A percentile compares a stretch with the other conserved stretches of the same genome.
phyloP scores from a whole-genome alignment of 2,329 filamentous ascomycete genomes.

The Lasiodiplodia sp. region DNA sequence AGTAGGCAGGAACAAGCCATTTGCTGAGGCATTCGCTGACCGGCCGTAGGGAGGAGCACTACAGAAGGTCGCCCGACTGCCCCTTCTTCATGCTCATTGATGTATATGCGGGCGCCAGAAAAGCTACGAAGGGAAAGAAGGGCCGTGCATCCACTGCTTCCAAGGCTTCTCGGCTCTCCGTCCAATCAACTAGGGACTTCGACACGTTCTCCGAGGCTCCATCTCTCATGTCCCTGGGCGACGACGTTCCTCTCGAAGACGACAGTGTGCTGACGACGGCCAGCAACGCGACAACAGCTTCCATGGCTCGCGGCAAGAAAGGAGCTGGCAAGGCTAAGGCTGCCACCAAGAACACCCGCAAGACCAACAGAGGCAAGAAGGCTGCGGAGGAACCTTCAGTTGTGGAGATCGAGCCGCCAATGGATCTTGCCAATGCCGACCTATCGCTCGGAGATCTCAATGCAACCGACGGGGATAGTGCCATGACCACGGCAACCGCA shows the following conservation, averaged over 20 bases:
- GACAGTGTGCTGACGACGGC: slow-evolving; percentile 60
- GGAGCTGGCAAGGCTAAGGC: slow-evolving; percentile 53
- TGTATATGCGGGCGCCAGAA: slow-evolving; percentile 59
- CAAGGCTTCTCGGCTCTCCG: slow-evolving; percentile 71
- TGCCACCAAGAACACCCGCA: slow-evolving; percentile 58
- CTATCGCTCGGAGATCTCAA: slow-evolving; percentile 23
- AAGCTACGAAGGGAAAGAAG: slow-evolving; percentile 56
- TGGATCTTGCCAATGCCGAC: background rate
- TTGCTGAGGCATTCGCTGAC: background rate
- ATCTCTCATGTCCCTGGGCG: slow-evolving; percentile 47
- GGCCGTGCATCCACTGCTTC: slow-evolving; percentile 56
- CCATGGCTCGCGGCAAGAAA: slow-evolving; percentile 38
- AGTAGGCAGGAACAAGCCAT: slow-evolving; percentile 59
- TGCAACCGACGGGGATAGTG: slow-evolving; percentile 62
- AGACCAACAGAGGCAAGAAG: slow-evolving; percentile 45
- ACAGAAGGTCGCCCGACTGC: slow-evolving; percentile 78
- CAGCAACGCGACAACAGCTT: slow-evolving; percentile 52
- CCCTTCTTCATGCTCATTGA: slow-evolving; percentile 78
- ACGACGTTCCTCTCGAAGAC: slow-evolving; percentile 60
- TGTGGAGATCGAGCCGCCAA: slow-evolving; percentile 7
- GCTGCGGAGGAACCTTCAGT: slow-evolving; percentile 37
- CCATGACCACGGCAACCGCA: slow-evolving; percentile 56
- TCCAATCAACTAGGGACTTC: slow-evolving; percentile 53
- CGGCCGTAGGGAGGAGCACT: slow-evolving; percentile 77
- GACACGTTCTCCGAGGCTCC: slow-evolving; percentile 54